These are phyloP conservation scores for Jaltomata sinuosa DNA, from an alignment of 257 asterid species.

Conservation along the genomic window DNA sequence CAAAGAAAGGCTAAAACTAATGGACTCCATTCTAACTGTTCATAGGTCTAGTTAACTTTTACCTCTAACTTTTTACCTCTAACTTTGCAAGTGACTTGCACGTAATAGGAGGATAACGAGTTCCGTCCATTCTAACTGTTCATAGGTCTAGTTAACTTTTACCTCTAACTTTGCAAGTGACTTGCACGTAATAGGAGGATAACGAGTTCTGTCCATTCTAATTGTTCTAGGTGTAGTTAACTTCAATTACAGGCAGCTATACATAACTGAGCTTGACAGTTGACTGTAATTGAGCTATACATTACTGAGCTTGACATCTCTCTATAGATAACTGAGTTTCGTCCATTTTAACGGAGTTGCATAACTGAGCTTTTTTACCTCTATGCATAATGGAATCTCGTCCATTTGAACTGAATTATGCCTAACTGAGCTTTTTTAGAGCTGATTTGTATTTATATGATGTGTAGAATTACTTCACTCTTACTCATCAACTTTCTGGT, in stretches of 20 bases:
- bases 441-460: background rate
- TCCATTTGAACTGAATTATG: background rate
- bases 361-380: background rate
- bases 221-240: background rate
- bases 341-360: background rate
- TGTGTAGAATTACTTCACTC: background rate
- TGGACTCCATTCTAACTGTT: no score
- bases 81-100: background rate
- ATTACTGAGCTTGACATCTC: background rate
- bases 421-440: background rate
- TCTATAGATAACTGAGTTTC: background rate
- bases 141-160: no score
- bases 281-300: background rate
- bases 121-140: no score
- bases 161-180: no score
- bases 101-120: background rate
- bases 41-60: no score
- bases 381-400: background rate
- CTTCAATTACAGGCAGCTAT: background rate
- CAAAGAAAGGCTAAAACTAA: no score
- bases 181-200: background rate
- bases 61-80: no score
- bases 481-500: background rate
- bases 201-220: background rate
- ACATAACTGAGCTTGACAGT: background rate